A percentile compares a stretch with the other conserved stretches of the same genome.
phyloP scores from a whole-genome alignment of 2,329 filamentous ascomycete genomes.

The Aschersonia sp. region DNA sequence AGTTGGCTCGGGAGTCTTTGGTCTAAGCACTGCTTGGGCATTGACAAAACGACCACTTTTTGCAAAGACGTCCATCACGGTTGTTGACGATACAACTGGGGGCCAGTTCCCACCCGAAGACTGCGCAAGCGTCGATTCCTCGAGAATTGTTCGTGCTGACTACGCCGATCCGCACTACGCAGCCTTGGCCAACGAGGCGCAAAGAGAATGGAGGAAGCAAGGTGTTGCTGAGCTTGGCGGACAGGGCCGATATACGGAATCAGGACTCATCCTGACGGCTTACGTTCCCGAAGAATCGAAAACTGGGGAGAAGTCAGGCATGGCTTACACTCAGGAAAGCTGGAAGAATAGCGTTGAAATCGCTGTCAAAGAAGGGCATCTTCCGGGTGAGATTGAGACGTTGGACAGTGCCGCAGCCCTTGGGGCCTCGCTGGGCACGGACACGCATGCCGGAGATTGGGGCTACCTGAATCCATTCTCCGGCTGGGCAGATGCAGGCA shows the following conservation, averaged over 20 bases:
- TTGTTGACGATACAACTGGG: constrained; percentile 38
- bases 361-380: constrained; percentile 21
- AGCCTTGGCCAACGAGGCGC: constrained; percentile 55
- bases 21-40: constrained; percentile 47
- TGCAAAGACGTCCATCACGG: constrained; percentile 36
- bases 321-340: constrained; percentile 45
- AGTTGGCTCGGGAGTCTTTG: constrained; percentile 53
- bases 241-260: constrained; percentile 54
- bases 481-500: constrained; percentile 71
- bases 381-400: constrained; percentile 24
- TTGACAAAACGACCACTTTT: constrained; percentile 48
- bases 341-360: constrained; percentile 44
- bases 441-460: constrained; percentile 41
- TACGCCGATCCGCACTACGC: constrained; percentile 73
- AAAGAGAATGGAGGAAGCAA: constrained; percentile 50
- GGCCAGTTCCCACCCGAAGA: constrained; percentile 45
- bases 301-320: constrained; percentile 25
- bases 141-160: constrained; percentile 55
- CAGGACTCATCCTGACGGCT: constrained; percentile 51
- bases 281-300: constrained; percentile 22
- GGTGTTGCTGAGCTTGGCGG: constrained; percentile 42
- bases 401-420: constrained; percentile 31
- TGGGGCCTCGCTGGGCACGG: constrained; percentile 27
- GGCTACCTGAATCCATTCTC: constrained; percentile 62
- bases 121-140: constrained; percentile 46